Base-by-base conservation (phyloP, 495 filamentous ascomycete genomes). In the Neurospora cerealis region DNA sequence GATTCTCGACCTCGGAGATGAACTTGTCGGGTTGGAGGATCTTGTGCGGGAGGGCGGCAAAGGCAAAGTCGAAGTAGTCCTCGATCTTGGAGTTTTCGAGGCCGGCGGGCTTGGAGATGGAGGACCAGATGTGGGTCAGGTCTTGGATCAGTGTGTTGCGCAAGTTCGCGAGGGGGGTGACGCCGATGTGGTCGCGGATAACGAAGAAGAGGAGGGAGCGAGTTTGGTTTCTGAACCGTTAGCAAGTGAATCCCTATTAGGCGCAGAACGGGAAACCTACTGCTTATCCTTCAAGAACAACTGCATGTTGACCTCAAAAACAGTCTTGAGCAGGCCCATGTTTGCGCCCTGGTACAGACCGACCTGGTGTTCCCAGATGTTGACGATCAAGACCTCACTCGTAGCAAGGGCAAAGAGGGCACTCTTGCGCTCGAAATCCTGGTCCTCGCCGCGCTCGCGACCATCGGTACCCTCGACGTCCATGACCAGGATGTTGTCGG, bases 351-450 rank as follows among this genome's bases (percentile, higher is more conserved):
- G 96, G 79, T 99, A 99, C 79, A 99, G 82, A 28, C 96, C 96
- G 70, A 99, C 96, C 82, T 99, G 96, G 82, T 97, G 95, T 83
- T 99, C 96, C 96, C 96, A 99, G 74, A 99, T 95, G 78, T 99
- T 99, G 80, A 99, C 93, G 80, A 99, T 96, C 74, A 99, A 86
- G 70, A 99, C 96, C 85, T 99, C 96, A 83, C 95, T 98, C 36
- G 96, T 99, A 48, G 96, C 96, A 77, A 99, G 87, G 21, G 96
- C 96, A 81, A 99, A 99, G 21, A 99, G 88, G 39, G 96, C 96
- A 81, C 93, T 96, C 84, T 99, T 99, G 77, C 96, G 89, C 87
- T 99, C 96, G 80, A 99, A 99, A 80, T 99, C 96, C 83, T 99
- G 96, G 80, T 99, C 96, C 81, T 99, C 96, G 72, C 96, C 96